Conservation (phyloP, 768 basidiomycete genomes). For the Mycena amicta region DNA sequence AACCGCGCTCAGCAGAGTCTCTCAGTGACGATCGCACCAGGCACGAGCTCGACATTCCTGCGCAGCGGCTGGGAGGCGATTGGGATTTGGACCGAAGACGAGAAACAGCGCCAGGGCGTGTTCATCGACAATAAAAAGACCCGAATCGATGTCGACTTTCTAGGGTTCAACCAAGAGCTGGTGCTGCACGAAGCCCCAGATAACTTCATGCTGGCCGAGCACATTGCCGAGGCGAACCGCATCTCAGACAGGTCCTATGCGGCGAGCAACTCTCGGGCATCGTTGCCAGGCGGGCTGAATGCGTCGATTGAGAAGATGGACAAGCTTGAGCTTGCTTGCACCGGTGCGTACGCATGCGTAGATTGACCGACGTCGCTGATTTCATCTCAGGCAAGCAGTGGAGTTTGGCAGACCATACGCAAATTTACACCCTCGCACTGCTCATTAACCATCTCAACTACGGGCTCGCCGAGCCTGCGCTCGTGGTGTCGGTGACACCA, state of each 20-base stretch:
- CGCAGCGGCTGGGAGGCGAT: constrained; percentile 18
- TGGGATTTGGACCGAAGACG: constrained; percentile 13
- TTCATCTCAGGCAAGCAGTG: constrained; percentile 4
- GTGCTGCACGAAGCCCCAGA: constrained; percentile 11
- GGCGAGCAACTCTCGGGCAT: constrained; percentile 16
- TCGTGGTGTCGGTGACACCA: constrained; percentile 17
- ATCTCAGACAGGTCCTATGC: constrained; percentile 17
- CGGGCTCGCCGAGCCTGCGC: constrained; percentile 19
- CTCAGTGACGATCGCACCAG: constrained; percentile 7
- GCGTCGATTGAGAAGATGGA: constrained; percentile 23
- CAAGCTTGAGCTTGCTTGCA: constrained; percentile 14
- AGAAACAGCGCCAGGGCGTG: constrained; percentile 7
- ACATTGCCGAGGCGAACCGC: constrained; percentile 15
- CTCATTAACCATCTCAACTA: constrained; percentile 24
- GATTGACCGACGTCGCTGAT: not conserved
- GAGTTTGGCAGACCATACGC: constrained; percentile 17
- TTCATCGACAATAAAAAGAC: constrained; percentile 12
- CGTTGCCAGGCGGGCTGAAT: constrained; percentile 14
- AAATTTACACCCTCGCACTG: constrained; percentile 19
- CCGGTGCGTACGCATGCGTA: constrained; percentile 2
- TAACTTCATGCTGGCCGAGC: constrained; percentile 16
- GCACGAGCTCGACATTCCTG: constrained; percentile 1
- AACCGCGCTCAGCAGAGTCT: constrained; percentile 1
- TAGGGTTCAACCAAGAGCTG: constrained; percentile 16
- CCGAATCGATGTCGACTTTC: constrained; percentile 14